phyloP scores from a whole-genome alignment of 768 basidiomycete species.

The Tricholoma hemisulphureum region DNA sequence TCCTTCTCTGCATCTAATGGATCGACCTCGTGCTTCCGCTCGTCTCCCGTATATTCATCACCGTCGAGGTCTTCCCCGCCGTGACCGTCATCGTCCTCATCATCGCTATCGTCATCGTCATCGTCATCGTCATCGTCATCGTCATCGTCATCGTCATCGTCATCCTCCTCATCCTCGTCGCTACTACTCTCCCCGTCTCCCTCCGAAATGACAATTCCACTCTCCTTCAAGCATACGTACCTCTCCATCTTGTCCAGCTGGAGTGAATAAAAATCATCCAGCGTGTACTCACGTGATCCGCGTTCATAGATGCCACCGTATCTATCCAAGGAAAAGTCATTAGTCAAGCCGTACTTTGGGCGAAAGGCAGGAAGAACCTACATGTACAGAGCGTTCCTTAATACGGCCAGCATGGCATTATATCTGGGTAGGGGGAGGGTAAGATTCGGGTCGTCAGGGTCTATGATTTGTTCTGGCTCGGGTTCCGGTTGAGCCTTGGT shows the following conservation, averaged over 20 bases:
- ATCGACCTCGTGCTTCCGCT: slow-evolving; percentile 12
- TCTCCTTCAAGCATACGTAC: slow-evolving; percentile 70
- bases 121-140: slow-evolving; percentile 45
- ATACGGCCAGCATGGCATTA: slow-evolving; percentile 85
- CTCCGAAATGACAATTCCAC: slow-evolving; percentile 57
- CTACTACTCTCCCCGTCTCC: slow-evolving; percentile 63
- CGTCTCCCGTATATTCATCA: slow-evolving; percentile 21
- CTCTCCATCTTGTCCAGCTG: slow-evolving; percentile 83
- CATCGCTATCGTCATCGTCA: slow-evolving; percentile 38
- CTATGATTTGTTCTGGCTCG: slow-evolving; percentile 38
- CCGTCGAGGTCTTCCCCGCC: slow-evolving; percentile 38
- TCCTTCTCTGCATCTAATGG: neutral
- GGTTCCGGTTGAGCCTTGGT: slow-evolving; percentile 3
- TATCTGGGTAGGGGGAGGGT: slow-evolving; percentile 73
- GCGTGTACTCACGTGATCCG: slow-evolving; percentile 79
- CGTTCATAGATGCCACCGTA: slow-evolving; percentile 90
- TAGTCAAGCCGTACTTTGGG: neutral
- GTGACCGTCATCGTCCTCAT: neutral
- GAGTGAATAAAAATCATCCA: slow-evolving; percentile 84
- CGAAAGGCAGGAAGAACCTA: slow-evolving; percentile 33
- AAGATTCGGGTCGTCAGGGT: slow-evolving; percentile 63
- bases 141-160: slow-evolving; percentile 54
- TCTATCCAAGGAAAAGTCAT: slow-evolving; percentile 32
- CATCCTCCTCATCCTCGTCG: slow-evolving; percentile 60
- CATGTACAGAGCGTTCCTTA: slow-evolving; percentile 86